Evolutionary conservation across 805 yeast genomes (phyloP), one percentile per base, ranked within the genome.

Genomic region (Candida fluviatilis): DNA sequence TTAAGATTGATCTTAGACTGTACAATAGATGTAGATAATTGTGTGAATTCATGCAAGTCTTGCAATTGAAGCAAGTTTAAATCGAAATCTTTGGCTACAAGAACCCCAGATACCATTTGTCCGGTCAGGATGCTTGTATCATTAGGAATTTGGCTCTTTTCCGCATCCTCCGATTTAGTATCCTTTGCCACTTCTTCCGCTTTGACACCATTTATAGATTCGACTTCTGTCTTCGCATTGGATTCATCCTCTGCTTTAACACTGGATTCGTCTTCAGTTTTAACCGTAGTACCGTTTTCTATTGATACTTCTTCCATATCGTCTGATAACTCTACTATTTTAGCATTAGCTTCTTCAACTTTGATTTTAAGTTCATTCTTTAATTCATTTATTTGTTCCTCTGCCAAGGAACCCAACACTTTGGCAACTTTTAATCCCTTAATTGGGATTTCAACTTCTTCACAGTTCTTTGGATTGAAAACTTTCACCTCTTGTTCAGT

Each of bases 31-130:
- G 97, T 84, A 0, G 95, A 81, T 39, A 93, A 68, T 36, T 87
- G 93, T 0, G 96, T 80, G 52, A 79, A 90, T 50, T 90, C 97
- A 55, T 93, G 80, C 25, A 93, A 76, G 61, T 93, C 98, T 42
- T 82, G 85, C 13, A 89, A 77, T 40, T 88, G 85, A 50, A 93
- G 77, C 37, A 93, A 64, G 53, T 82, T 86, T 51, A 91, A 66
- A 54, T 88, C 93, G 60, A 91, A 91, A 63, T 90, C 95, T 60
- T 84, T 88, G 36, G 95, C 87, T 1, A 93, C 95, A 18, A 93
- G 62, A 16, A 93, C 88, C 14, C 98, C 99, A 18, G 85, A 80
- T 21, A 93, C 42, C 2, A 64, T 51, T 19, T 62, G 58, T 3
- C 63, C 67, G 5, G 66, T 52, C 26, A 33, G 35, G 28, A 51